A percentile compares a stretch with the other conserved stretches of the same genome.
These are phyloP conservation scores for Exophiala alcalophila DNA, from an alignment of 2,329 filamentous ascomycete species.

Conservation along the genomic window DNA sequence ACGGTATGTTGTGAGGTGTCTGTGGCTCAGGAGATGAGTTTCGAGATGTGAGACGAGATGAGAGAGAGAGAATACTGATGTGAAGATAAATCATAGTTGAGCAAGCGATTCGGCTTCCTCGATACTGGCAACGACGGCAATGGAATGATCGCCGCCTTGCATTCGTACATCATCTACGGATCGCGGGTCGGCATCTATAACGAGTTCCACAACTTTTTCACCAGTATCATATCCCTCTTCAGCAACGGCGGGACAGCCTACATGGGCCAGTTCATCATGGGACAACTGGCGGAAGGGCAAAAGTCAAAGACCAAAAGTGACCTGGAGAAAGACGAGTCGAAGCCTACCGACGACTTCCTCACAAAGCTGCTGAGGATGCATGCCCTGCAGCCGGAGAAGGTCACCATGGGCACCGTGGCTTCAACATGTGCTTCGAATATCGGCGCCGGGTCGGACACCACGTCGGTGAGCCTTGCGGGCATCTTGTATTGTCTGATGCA, in stretches of 20 bases:
- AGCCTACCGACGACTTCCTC: constrained; percentile 39
- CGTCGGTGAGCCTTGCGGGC: constrained; percentile 67
- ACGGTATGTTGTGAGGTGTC: constrained; percentile 21
- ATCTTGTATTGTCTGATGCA: constrained; percentile 73
- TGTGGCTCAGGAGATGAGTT: background rate
- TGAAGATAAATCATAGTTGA: constrained; percentile 30
- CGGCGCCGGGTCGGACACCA: constrained; percentile 73
- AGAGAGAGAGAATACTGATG: no score
- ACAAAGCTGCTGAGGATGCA: constrained; percentile 41
- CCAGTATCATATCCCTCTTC: constrained; percentile 33
- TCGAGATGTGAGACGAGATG: background rate
- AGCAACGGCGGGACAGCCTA: constrained; percentile 34
- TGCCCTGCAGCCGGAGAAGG: constrained; percentile 29
- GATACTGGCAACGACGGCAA: constrained; percentile 35
- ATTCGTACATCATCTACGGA: constrained; percentile 38
- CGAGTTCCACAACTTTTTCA: constrained; percentile 39
- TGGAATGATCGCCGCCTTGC: constrained; percentile 38
- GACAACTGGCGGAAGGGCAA: constrained; percentile 32
- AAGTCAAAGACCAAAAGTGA: constrained; percentile 19
- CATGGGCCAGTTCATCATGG: constrained; percentile 35
- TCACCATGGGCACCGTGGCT: constrained; percentile 33
- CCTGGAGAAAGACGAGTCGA: constrained; percentile 24
- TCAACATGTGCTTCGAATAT: constrained; percentile 27
- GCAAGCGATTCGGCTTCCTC: constrained; percentile 38
- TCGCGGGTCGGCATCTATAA: constrained; percentile 44